Conservation (phyloP, 176 grass and related monocot genomes). For the Juncus inflexus region DNA sequence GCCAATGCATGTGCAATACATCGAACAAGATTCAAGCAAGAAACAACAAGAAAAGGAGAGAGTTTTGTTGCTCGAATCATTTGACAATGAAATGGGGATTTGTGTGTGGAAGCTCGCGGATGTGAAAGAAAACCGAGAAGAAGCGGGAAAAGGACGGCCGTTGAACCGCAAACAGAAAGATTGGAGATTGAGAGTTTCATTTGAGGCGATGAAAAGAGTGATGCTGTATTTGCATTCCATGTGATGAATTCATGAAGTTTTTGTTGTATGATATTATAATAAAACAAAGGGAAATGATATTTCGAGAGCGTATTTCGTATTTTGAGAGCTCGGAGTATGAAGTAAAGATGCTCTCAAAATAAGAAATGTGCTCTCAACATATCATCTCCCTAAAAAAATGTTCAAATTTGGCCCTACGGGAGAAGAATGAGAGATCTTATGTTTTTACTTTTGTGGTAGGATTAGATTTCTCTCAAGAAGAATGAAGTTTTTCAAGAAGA, state of each 20-base stretch:
- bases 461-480: no score
- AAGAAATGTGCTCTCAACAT: no score
- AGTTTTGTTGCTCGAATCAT: constrained; percentile 53
- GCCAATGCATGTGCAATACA: constrained; percentile 72
- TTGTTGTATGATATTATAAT: no score
- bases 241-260: background rate
- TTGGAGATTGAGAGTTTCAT: constrained; percentile 68
- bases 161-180: constrained; percentile 81
- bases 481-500: no score
- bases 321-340: no score
- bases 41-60: constrained; percentile 45
- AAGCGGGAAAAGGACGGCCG: constrained; percentile 71
- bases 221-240: constrained; percentile 60
- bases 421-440: no score
- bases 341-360: no score
- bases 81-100: constrained; percentile 35
- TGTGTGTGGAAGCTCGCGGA: constrained; percentile 86
- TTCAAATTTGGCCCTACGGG: no score
- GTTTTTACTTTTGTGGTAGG: no score
- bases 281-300: no score
- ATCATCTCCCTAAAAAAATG: no score
- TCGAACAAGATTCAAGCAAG: constrained; percentile 26
- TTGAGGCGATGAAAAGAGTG: constrained; percentile 51
- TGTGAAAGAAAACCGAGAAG: constrained; percentile 69
- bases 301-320: no score